phyloP scores from a whole-genome alignment of 164 flowering plant genomes.

The Magnolia officinalis region DNA sequence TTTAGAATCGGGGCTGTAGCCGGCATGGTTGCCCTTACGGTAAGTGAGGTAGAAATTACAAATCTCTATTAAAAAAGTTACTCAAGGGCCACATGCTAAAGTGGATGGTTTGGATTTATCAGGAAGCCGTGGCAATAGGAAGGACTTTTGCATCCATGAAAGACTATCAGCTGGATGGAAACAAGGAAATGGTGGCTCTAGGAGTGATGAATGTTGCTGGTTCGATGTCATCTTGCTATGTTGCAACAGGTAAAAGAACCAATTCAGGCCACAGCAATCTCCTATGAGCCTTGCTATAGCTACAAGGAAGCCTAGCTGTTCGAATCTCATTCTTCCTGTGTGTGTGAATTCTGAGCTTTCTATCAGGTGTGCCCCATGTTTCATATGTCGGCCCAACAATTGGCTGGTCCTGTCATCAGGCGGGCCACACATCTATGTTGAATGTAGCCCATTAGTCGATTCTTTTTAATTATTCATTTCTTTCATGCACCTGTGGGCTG shows the following conservation, averaged over 20 bases:
- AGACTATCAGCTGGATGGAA: conserved; percentile 82
- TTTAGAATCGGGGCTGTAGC: conserved; percentile 71
- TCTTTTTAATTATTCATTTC: too few relatives aligned
- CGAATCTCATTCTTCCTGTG: too few relatives aligned
- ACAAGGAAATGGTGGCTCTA: conserved; percentile 95
- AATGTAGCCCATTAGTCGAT: too few relatives aligned
- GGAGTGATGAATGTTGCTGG: conserved; percentile 89
- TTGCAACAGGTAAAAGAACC: conserved; percentile 61
- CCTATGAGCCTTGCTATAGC: neutral
- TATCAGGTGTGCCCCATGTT: too few relatives aligned
- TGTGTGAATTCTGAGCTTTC: too few relatives aligned
- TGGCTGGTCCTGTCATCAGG: too few relatives aligned
- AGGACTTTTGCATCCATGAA: conserved; percentile 89
- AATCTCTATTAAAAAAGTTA: neutral
- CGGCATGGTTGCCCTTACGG: conserved; percentile 83
- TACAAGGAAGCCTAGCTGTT: neutral
- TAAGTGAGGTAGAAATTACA: conserved; percentile 21
- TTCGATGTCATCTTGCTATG: conserved; percentile 90
- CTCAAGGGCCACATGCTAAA: neutral
- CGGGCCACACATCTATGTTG: too few relatives aligned
- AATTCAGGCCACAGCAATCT: neutral
- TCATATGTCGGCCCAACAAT: too few relatives aligned
- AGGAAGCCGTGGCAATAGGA: conserved; percentile 93
- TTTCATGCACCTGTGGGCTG: too few relatives aligned
- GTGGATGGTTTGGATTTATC: conserved; percentile 14